Evolutionary conservation across 2,329 filamentous ascomycete genomes (phyloP), one percentile per base, ranked within the genome.

Genomic region (Drechmeria coniospora): DNA sequence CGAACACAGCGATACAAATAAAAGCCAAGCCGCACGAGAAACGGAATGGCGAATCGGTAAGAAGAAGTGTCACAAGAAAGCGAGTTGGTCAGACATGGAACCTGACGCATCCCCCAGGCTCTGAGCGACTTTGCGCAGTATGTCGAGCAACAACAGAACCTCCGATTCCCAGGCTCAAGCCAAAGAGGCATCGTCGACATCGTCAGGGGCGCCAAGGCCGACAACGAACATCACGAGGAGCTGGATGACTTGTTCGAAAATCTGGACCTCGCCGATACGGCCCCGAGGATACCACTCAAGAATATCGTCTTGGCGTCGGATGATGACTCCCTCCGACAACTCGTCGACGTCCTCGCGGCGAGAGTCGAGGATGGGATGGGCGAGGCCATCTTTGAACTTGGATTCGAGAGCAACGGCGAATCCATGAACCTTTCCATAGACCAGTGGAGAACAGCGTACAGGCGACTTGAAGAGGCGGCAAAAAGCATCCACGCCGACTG

Each of bases 51-150:
- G 86, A 94, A 59, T 73, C 80, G 35, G 82, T 87, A 68, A 34
- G 68, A 20, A 20, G 18, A 20, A 7, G 33, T 17, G 13, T 21
- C 15, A 20, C 4, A 10, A 20, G 4, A 8, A 10, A 15, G 8
- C 6, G 6, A 3, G 7, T 17, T 17, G 8, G 5, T 10, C 26
- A 17, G 15, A 12, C 23, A 25, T 30, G 30, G 36, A 12, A 40
- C 36, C 17, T 16, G 5, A 16, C 13, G 26, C 10, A 20, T 21
- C n/a, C n/a, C n/a, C n/a, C n/a, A 40, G 66, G 86, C 87, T 9
- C 67, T 98, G 31, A 90, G 80, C 59, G 90, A 95, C 44, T 98
- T 98, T 50, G 84, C 86, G 52, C 90, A 98, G 46, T 95, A 94
- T 46, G 90, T 94, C 39, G 84, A 95, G 53, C 79, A 84, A 50